Evolutionary conservation across 208 protist species (phyloP), one percentile per base, ranked within the genome.

Genomic region (Leishmania amazonensis): DNA sequence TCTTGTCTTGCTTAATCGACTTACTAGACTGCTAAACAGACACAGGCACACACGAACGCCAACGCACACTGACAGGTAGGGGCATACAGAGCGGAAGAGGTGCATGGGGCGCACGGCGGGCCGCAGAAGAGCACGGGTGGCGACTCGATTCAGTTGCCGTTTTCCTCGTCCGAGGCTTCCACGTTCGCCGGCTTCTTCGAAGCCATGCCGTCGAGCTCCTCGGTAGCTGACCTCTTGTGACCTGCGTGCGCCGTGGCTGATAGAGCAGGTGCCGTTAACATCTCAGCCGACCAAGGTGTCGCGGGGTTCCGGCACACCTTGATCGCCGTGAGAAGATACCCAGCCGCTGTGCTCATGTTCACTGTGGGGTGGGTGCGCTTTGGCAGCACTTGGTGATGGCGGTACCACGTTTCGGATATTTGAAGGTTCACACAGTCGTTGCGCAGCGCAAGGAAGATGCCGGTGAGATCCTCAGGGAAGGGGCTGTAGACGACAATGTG

Each of bases 311-410:
- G 72, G 31, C 89, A 83, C 4, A 96, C 93, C 74, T 96, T 97
- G 17, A 98, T 93, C 5, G 90, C 96, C 0, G 96, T 97, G n/a
- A 99, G 86, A 11, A 99, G 72, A 79, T 96, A 98, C 11, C 98
- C 98, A 28, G 86, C 96, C 0, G 95, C 91, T 13, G 89, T 95
- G 84, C 88, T 97, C 95, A 98, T 99, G 83, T 94, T 97, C 78
- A 98, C 97, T 1, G 95, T 96, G 1, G 98, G 97, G 79, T 99
- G 98, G 28, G 98, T 98, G 62, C 98, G 94, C 70, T 95, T 91
- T 5, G 95, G 94, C 28, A 99, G 91, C 17, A 99, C 91, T 85
- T 99, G 98, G 74, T 99, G 94, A 81, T 98, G 91, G 24, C 98
- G 90, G 85, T 95, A 98, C 95, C 95, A 99, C 67, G 96, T 98